Evolutionary conservation across 176 grass and related monocot genomes (phyloP).

Genomic region (Areca catechu): DNA sequence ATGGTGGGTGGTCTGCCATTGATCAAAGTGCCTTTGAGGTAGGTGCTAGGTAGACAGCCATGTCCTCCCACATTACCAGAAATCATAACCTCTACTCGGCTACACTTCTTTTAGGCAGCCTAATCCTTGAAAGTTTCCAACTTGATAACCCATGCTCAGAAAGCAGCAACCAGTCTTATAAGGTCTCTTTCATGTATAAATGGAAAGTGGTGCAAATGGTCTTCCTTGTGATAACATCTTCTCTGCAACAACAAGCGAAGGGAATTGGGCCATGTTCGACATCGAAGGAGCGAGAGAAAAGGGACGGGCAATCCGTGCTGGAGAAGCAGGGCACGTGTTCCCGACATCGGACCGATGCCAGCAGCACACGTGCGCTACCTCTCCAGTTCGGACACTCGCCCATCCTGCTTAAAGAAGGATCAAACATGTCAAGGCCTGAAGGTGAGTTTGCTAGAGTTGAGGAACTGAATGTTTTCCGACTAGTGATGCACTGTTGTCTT

Average conservation of each 20-base stretch:
- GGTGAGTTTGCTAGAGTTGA: no score
- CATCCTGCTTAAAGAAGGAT: background rate
- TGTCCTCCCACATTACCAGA: background rate
- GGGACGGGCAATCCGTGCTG: slow-evolving; percentile 7
- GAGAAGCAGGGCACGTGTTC: slow-evolving; percentile 20
- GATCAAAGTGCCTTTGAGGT: slow-evolving; percentile 8
- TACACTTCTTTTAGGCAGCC: background rate
- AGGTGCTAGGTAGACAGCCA: background rate
- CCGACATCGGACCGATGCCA: background rate
- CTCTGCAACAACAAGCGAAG: no score
- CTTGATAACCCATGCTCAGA: background rate
- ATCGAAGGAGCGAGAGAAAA: background rate
- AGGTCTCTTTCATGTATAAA: background rate
- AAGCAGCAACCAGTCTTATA: no score
- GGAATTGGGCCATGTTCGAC: no score
- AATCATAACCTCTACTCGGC: background rate
- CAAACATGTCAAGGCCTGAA: no score
- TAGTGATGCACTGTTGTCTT: no score
- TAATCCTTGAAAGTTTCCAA: background rate
- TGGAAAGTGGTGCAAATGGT: background rate
- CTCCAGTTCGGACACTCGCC: slow-evolving; percentile 5
- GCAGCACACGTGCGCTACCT: slow-evolving; percentile 3
- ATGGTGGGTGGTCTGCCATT: slow-evolving; percentile 9
- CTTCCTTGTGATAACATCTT: background rate
- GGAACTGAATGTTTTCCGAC: no score